Evolutionary conservation across 108 stramenopile species (phyloP).

Genomic region (Nitzschia sp.): DNA sequence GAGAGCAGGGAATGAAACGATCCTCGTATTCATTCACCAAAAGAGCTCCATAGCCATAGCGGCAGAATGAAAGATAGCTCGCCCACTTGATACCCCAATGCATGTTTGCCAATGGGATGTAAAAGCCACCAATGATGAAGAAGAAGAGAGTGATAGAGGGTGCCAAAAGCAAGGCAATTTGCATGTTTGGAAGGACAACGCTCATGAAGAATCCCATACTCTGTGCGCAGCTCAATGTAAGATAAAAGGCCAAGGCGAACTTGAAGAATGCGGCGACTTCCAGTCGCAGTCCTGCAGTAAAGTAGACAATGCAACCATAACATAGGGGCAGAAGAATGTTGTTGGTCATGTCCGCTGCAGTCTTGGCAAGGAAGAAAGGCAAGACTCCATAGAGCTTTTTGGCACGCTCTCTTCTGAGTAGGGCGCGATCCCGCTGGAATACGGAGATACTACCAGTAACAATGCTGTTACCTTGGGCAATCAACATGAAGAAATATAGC

Average conservation of each 20-base stretch:
- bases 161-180: slow-evolving; percentile 63
- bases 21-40: slow-evolving; percentile 71
- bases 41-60: slow-evolving; percentile 77
- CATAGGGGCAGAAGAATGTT: slow-evolving; percentile 58
- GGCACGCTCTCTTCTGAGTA: slow-evolving; percentile 70
- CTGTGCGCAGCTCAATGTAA: slow-evolving; percentile 71
- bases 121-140: slow-evolving; percentile 78
- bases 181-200: slow-evolving; percentile 55
- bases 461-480: slow-evolving; percentile 64
- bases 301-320: slow-evolving; percentile 67
- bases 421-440: slow-evolving; percentile 64
- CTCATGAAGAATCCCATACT: slow-evolving; percentile 69
- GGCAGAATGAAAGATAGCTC: slow-evolving; percentile 63
- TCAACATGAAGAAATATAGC: slow-evolving; percentile 74
- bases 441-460: slow-evolving; percentile 57
- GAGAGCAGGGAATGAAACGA: slow-evolving; percentile 57
- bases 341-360: slow-evolving; percentile 69
- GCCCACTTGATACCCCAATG: slow-evolving; percentile 57
- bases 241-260: slow-evolving; percentile 60
- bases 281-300: slow-evolving; percentile 55
- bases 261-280: slow-evolving; percentile 50
- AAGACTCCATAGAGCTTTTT: slow-evolving; percentile 85
- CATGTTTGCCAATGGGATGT: slow-evolving; percentile 61
- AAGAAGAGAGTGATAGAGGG: slow-evolving; percentile 70
- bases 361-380: slow-evolving; percentile 78